Evolutionary conservation across 306 rosid genomes (phyloP).

Genomic region (Quercus robur): DNA sequence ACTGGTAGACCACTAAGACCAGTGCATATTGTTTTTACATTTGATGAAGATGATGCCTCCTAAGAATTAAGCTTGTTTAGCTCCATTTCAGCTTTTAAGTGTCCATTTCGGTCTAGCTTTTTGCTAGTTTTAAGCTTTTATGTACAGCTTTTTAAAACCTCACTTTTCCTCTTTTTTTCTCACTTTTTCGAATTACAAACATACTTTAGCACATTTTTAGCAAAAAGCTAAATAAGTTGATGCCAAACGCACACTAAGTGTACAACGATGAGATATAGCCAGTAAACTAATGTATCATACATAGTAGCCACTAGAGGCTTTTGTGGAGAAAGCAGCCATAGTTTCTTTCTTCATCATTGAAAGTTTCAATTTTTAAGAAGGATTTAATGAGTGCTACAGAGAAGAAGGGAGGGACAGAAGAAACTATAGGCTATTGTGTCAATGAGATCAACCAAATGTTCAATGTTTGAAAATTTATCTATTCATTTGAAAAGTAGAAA

Average conservation of each 20-base stretch:
- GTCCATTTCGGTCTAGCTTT: too few relatives aligned
- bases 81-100: conserved; percentile 30
- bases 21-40: conserved; percentile 28
- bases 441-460: conserved; percentile 13
- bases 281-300: conserved; percentile 55
- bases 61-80: conserved; percentile 49
- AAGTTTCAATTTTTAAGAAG: too few relatives aligned
- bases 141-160: too few relatives aligned
- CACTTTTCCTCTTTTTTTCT: too few relatives aligned
- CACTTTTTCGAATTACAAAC: too few relatives aligned
- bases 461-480: neutral
- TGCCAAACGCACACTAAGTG: neutral
- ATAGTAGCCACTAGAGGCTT: conserved; percentile 25
- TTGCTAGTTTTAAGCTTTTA: too few relatives aligned
- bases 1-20: conserved; percentile 26
- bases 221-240: too few relatives aligned
- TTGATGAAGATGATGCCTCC: conserved; percentile 40
- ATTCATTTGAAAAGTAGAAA: neutral
- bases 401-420: conserved; percentile 1
- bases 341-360: conserved; percentile 32
- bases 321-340: conserved; percentile 45
- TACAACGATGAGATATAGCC: conserved; percentile 61
- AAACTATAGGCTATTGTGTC: conserved; percentile 15
- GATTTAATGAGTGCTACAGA: neutral
- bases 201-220: too few relatives aligned